Base-by-base conservation (phyloP, 2,329 filamentous ascomycete species). In the Tothia fuscella region DNA sequence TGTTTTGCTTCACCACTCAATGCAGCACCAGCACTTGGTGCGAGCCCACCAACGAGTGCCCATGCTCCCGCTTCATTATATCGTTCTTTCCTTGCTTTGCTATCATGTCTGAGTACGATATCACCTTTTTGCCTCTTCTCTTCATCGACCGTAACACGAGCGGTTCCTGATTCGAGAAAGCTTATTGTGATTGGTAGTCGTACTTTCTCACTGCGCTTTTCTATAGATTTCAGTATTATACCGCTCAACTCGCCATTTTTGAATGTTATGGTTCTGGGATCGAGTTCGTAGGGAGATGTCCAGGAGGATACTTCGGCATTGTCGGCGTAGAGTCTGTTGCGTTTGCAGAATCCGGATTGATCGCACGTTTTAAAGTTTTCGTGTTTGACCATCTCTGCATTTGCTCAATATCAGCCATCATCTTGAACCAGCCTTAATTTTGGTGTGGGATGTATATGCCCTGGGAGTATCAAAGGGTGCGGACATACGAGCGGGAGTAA, bases 331-430 rank as follows among this genome's bases (percentile, higher is more conserved):
- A 76, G 82, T 59, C 91, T 79, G 65, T 96, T 96, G 50, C 91
- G 83, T 59, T 87, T 91, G 66, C 91, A 98, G 68, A 98, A 98
- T 54, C 91, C 91, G 4, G 89, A 91, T 59, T 98, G 89, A 51
- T 82, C 68, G 67, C 91, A 98, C 53, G 82, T 94, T 59, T 96
- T 98, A 72, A 96, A 98, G 61, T 93, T 88, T 54, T 94, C 79
- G 58, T 94, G 82, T 66, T 98, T 98, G 40, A 98, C 91, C 53
- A 76, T 71, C 49, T 75, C 87, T 93, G 51, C n/a, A n/a, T n/a
- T n/a, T n/a, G n/a, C n/a, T 22, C 16, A 45, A 43, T 17, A 41
- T 26, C 22, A 25, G 22, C 33, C n/a, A 37, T 21, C 22, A 3
- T 24, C 3, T 5, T 24, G 13, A 12, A 17, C 12, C 10, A 22